Evolutionary conservation across 805 yeast species (phyloP).

Genomic region (Starmerella riodocensis): DNA sequence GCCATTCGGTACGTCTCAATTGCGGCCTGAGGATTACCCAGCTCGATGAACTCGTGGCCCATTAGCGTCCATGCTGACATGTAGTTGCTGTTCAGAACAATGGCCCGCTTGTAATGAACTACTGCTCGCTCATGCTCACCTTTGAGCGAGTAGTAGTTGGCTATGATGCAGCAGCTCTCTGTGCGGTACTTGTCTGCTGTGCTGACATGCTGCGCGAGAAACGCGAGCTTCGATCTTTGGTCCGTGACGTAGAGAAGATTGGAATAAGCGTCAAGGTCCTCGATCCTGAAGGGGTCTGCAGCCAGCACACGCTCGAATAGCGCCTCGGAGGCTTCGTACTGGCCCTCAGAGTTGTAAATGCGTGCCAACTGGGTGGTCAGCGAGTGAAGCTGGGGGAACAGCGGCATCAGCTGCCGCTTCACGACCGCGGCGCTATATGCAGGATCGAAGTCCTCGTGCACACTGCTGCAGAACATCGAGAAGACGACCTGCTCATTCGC

Average conservation of each 20-base stretch:
- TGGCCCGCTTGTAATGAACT: conserved; percentile 79
- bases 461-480: conserved; percentile 50
- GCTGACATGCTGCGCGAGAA: conserved; percentile 71
- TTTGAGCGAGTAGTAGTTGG: conserved; percentile 81
- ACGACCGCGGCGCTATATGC: conserved; percentile 8
- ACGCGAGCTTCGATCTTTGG: conserved; percentile 69
- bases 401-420: conserved; percentile 29
- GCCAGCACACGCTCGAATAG: conserved; percentile 62
- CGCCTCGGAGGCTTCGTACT: conserved; percentile 65
- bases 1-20: conserved; percentile 91
- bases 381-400: conserved; percentile 63
- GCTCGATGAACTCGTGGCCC: conserved; percentile 97
- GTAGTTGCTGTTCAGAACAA: conserved; percentile 65
- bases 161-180: conserved; percentile 87
- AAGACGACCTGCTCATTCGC: conserved; percentile 28
- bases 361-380: conserved; percentile 73
- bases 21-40: conserved; percentile 94
- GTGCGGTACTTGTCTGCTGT: conserved; percentile 77
- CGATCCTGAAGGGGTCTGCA: conserved; percentile 73
- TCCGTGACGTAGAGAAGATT: conserved; percentile 91
- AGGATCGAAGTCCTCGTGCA: conserved; percentile 56
- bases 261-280: conserved; percentile 87
- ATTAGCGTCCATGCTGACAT: conserved; percentile 91
- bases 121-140: conserved; percentile 93
- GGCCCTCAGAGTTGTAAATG: conserved; percentile 69